A percentile compares a stretch with the other conserved stretches of the same genome.
Evolutionary conservation across 768 basidiomycete genomes (phyloP).

Genomic region (Tylopilus rubrobrunneus): DNA sequence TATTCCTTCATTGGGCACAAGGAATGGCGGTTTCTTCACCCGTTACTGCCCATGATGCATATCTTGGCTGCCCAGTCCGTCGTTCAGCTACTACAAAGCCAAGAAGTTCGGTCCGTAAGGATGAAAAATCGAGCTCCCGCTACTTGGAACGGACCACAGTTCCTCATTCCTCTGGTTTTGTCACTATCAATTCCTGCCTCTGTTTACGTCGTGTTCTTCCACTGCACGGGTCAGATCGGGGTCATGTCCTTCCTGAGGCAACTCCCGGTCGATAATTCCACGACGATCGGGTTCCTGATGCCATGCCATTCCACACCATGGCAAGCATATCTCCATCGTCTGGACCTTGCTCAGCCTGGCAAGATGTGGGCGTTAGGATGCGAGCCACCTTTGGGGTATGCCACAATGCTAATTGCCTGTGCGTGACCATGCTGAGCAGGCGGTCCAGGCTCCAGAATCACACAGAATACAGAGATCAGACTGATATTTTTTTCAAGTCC

Average conservation of each 20-base stretch:
- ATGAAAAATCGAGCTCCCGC: neutral
- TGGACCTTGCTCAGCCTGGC: constrained; percentile 50
- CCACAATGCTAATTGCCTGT: constrained; percentile 6
- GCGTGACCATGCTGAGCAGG: constrained; percentile 8
- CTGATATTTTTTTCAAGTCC: constrained; percentile 72
- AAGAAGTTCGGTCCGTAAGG: neutral
- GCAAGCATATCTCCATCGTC: constrained; percentile 79
- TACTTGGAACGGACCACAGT: constrained; percentile 19
- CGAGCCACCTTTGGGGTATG: constrained; percentile 86
- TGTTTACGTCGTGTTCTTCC: constrained; percentile 69
- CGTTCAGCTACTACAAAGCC: constrained; percentile 39
- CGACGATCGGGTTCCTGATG: constrained; percentile 78
- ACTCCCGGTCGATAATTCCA: constrained; percentile 48
- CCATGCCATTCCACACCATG: constrained; percentile 97
- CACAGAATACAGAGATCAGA: constrained; percentile 70
- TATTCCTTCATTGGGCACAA: constrained; percentile 90
- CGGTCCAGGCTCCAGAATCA: constrained; percentile 41
- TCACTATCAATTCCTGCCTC: constrained; percentile 56
- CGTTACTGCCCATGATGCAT: constrained; percentile 80
- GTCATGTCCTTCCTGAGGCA: constrained; percentile 67
- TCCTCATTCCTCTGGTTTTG: constrained; percentile 39
- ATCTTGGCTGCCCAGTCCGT: constrained; percentile 74
- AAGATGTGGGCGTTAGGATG: constrained; percentile 85
- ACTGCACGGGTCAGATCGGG: constrained; percentile 74
- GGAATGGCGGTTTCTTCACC: constrained; percentile 97